Percentiles rank a stretch among this genome's conserved stretches.
Conservation (phyloP, 2,329 filamentous ascomycete species). For the Ceratocystis colombiana region DNA sequence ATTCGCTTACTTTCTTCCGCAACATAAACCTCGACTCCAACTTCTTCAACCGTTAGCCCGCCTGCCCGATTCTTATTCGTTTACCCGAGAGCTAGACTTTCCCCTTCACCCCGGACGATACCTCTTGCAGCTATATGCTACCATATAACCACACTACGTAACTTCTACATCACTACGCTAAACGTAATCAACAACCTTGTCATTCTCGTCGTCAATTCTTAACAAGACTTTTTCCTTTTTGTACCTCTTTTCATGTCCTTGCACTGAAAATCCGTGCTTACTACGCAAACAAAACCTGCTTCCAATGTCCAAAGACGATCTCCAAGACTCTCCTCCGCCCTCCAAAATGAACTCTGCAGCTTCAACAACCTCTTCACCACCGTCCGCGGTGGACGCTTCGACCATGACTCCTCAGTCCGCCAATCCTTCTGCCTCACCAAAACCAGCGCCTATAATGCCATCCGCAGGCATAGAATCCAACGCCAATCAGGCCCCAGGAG, state of each 20-base stretch:
- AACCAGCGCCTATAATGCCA: not conserved
- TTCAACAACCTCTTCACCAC: slow-evolving; percentile 15
- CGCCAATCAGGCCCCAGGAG: not conserved
- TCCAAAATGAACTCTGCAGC: slow-evolving; percentile 10
- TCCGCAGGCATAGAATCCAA: not conserved
- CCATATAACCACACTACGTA: not conserved
- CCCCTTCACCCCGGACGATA: not conserved
- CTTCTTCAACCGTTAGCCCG: not conserved
- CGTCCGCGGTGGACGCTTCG: not conserved
- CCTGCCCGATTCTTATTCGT: slow-evolving; percentile 12
- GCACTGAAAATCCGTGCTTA: not conserved
- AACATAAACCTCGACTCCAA: not conserved
- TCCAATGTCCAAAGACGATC: slow-evolving; percentile 1
- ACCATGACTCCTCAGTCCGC: not conserved
- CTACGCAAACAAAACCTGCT: not conserved
- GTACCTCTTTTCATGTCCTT: not conserved
- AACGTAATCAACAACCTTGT: not conserved
- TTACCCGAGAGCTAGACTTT: slow-evolving; percentile 2
- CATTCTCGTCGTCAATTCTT: not conserved
- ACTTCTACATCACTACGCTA: no score
- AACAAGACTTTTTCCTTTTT: not conserved
- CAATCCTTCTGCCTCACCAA: slow-evolving; percentile 7
- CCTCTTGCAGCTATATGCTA: not conserved
- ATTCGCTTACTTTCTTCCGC: slow-evolving; percentile 11
- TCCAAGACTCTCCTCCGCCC: not conserved